Percentiles rank a stretch among this genome's conserved stretches.
These are phyloP conservation scores for Croton laevigatus DNA, from an alignment of 441 rosid genomes.

Conservation along the genomic window DNA sequence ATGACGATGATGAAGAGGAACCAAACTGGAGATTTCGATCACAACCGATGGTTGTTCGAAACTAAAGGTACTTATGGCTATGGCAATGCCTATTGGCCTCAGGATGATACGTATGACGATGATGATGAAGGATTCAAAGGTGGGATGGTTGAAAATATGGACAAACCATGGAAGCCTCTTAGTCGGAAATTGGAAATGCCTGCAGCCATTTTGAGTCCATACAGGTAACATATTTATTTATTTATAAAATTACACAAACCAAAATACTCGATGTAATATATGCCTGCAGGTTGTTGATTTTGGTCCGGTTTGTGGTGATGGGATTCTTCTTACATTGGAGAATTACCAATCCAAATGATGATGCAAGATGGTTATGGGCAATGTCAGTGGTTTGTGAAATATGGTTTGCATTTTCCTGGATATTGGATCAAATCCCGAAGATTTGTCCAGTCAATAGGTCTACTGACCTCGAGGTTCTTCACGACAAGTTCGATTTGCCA, in stretches of 20 bases:
- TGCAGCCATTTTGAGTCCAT: slow-evolving; percentile 68
- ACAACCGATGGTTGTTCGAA: slow-evolving; percentile 82
- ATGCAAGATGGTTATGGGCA: slow-evolving; percentile 83
- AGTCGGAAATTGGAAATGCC: slow-evolving; percentile 61
- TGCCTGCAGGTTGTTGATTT: slow-evolving; percentile 44
- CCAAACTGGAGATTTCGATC: slow-evolving; percentile 85
- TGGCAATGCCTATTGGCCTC: slow-evolving; percentile 84
- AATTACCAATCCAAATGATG: slow-evolving; percentile 60
- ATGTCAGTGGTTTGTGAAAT: slow-evolving; percentile 79
- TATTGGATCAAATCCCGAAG: slow-evolving; percentile 88
- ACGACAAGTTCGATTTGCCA: slow-evolving; percentile 81
- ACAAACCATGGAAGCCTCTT: slow-evolving; percentile 90
- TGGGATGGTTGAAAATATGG: slow-evolving; percentile 53
- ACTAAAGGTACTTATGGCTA: slow-evolving; percentile 82
- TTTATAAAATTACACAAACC: too few relatives aligned
- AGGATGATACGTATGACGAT: slow-evolving; percentile 59
- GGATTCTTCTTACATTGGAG: slow-evolving; percentile 82
- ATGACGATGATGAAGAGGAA: slow-evolving; percentile 89
- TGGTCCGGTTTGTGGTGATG: slow-evolving; percentile 53
- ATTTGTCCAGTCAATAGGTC: slow-evolving; percentile 72
- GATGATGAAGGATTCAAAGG: slow-evolving; percentile 53
- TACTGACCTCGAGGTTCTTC: slow-evolving; percentile 72
- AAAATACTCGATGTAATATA: not conserved
- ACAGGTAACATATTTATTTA: slow-evolving; percentile 37
- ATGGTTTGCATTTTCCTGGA: slow-evolving; percentile 95